Base-by-base conservation (phyloP, 495 filamentous ascomycete species). In the Tricharina praecox region DNA sequence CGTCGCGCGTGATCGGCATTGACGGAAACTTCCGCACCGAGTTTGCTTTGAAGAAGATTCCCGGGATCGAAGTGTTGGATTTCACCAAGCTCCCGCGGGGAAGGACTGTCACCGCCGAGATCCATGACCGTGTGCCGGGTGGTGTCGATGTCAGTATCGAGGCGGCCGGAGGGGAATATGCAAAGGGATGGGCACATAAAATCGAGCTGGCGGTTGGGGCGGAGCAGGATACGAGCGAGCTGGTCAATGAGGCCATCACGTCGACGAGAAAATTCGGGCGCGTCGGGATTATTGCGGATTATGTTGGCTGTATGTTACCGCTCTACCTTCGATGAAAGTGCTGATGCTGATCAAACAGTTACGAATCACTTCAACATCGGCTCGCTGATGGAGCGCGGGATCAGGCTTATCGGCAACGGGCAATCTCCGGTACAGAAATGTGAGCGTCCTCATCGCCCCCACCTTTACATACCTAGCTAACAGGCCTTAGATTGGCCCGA, bases 401-500 rank as follows among this genome's bases (percentile, higher is more conserved):
- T 93, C 52, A 75, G 76, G 0, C 69, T 93, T 13, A 80, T 82
- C 49, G 82, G 86, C 36, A 84, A 84, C 57, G 84, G 86, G 2
- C 85, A 93, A 60, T 45, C 25, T 2, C 44, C 44, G 3, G 44
- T 34, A n/a, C 24, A 47, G 9, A 47, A 47, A 20, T 47, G n/a
- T n/a, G n/a, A n/a, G n/a, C n/a, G n/a, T n/a, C n/a, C n/a, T n/a
- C n/a, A n/a, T n/a, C n/a, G n/a, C n/a, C n/a, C n/a, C n/a, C n/a
- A n/a, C n/a, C n/a, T n/a, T n/a, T n/a, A n/a, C n/a, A n/a, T n/a
- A n/a, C n/a, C n/a, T n/a, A n/a, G n/a, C n/a, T n/a, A n/a, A n/a
- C n/a, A n/a, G n/a, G n/a, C n/a, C n/a, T n/a, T n/a, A n/a, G n/a
- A 93, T 64, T 93, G 82, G 85, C 67, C 81, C 8, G 67, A 82